Evolutionary conservation across 2,329 filamentous ascomycete species (phyloP), one percentile per base, ranked within the genome.

Genomic region (Hypoxylon rubiginosum): DNA sequence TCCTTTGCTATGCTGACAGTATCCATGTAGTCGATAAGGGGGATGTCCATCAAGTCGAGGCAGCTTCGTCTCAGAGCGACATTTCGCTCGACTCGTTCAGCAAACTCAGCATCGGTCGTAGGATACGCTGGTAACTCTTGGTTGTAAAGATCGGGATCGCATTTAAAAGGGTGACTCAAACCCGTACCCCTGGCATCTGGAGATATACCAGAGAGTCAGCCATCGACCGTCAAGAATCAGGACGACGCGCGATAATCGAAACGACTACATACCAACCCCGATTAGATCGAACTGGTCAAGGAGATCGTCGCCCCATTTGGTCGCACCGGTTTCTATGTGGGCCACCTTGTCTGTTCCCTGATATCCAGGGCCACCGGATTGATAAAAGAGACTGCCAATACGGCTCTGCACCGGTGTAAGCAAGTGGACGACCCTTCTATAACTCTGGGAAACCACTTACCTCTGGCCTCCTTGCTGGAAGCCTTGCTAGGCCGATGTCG

Each of bases 1-100:
- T 60, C 57, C 39, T 46, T 52, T 15, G 57, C 49, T 3, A 60
- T 53, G 26, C 36, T 46, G 36, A 60, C 30, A n/a, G 49, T 32
- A 19, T 60, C 57, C 49, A 60, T 53, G 30, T 60, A 53, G n/a
- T 53, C 49, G 13, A 60, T 39, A n/a, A 60, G 48, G 26, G 36
- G n/a, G 28, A 26, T 58, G 4, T 49, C 49, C 13, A 19, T 53
- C 49, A 45, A 34, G 13, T 60, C 49, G 3, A 60, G 11, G 19
- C 57, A 60, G 11, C 57, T 60, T 48, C 10, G 30, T 11, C 30
- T 34, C 30, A 34, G 28, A 30, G 28, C 28, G 28, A 30, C 4
- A 30, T 30, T 30, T 30, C 28, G 28, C 28, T 30, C 28, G 30
- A 34, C 8, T 6, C 30, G 30, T 10, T 9, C 30, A 4, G 4